Percentiles rank a stretch among this genome's conserved stretches.
phyloP scores from a whole-genome alignment of 495 filamentous ascomycete species.

The Neurospora sp. region DNA sequence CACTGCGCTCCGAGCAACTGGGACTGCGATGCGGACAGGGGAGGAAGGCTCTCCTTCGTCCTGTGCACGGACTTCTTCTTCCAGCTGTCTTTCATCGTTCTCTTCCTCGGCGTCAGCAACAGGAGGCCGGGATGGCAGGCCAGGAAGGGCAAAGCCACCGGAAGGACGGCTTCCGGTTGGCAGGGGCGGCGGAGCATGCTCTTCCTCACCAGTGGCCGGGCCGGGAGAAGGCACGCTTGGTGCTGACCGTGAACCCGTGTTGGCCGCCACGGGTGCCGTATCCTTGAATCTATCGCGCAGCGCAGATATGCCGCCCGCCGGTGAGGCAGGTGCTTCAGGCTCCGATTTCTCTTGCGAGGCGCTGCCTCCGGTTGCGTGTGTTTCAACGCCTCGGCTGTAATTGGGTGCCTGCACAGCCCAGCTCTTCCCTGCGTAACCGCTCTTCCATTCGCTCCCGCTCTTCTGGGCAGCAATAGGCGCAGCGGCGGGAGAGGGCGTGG shows the following conservation, averaged over 20 bases:
- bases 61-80: slow-evolving; percentile 32
- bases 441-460: slow-evolving; percentile 78
- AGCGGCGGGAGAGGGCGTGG: slow-evolving; percentile 27
- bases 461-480: slow-evolving; percentile 52
- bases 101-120: slow-evolving; percentile 46
- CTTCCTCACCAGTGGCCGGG: slow-evolving; percentile 22
- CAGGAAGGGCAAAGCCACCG: slow-evolving; percentile 64
- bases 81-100: slow-evolving; percentile 35
- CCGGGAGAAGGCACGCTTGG: slow-evolving; percentile 21
- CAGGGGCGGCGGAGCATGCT: slow-evolving; percentile 43
- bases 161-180: slow-evolving; percentile 52
- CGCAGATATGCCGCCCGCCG: slow-evolving; percentile 52
- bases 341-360: slow-evolving; percentile 29
- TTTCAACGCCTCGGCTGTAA: slow-evolving; percentile 53
- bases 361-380: slow-evolving; percentile 49
- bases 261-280: slow-evolving; percentile 46
- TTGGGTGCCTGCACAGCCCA: slow-evolving; percentile 75
- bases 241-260: slow-evolving; percentile 37
- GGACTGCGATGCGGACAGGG: slow-evolving; percentile 80
- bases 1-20: slow-evolving; percentile 55
- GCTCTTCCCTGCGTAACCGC: slow-evolving; percentile 75
- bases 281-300: slow-evolving; percentile 71
- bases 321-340: slow-evolving; percentile 32
- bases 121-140: slow-evolving; percentile 52
- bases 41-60: slow-evolving; percentile 43